Evolutionary conservation across 2,329 filamentous ascomycete genomes (phyloP), one percentile per base, ranked within the genome.

Genomic region (Periglandula ipomoeae): DNA sequence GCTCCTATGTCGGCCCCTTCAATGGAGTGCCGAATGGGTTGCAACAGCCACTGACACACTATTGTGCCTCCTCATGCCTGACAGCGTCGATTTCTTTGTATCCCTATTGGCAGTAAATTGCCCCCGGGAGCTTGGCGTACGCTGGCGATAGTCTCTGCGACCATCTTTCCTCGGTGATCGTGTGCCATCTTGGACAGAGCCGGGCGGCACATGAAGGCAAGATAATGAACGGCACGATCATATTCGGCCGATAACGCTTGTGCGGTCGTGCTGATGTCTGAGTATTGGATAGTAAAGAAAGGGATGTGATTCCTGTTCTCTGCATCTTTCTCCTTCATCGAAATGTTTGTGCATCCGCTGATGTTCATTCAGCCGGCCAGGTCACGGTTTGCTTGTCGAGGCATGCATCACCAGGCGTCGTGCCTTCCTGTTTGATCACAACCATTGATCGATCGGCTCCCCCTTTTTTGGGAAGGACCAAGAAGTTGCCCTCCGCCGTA

Each of bases 81-180:
- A 41, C 13, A 43, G 24, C 19, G 13, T 19, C 9, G 34, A 48
- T 23, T 48, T 48, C 47, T 48, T 41, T 48, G 20, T 1, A 30
- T n/a, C 40, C 32, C 24, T 32, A 48, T 48, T 48, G 47, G 47
- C 40, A 34, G 47, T 48, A 32, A 48, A 48, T 48, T 6, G 41
- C 30, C 22, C 11, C n/a, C 23, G 30, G 22, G 15, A 44, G 23
- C 47, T 48, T 48, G 47, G 40, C 47, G 35, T 38, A 13, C 11
- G n/a, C 46, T 11, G 13, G 13, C 39, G 7, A 27, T 8, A 20
- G 8, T 22, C 17, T 37, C 13, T 11, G 6, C 11, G 5, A 34
- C 22, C 22, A 26, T 13, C 19, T 41, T 19, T 19, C 38, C 11
- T n/a, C 13, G 24, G 19, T 34, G 19, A 34, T 15, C 19, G 5